A percentile compares a stretch with the other conserved stretches of the same genome.
Evolutionary conservation across 306 rosid species (phyloP).

Genomic region (Castanopsis chinensis): DNA sequence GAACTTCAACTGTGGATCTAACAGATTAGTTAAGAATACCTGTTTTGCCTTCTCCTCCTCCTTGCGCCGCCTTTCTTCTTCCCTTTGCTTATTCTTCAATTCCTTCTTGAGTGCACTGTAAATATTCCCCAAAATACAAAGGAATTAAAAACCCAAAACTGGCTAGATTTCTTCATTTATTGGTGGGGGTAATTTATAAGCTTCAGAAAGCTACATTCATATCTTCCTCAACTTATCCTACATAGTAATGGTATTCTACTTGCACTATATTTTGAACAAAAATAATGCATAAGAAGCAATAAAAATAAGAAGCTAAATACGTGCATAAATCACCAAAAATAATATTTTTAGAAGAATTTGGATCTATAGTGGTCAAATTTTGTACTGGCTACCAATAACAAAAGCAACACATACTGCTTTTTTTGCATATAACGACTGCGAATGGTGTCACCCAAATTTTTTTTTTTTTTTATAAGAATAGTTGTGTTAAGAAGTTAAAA

Average conservation of each 20-base stretch:
- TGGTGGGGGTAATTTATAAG: neutral
- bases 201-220: neutral
- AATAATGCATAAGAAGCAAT: neutral
- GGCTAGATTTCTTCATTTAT: neutral
- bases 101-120: constrained; percentile 78
- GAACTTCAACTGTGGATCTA: no score
- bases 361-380: neutral
- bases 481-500: no score
- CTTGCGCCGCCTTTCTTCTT: constrained; percentile 67
- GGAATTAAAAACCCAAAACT: neutral
- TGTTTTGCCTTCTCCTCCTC: constrained; percentile 77
- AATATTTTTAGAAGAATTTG: neutral
- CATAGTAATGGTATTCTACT: neutral
- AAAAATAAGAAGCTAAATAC: neutral
- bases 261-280: neutral
- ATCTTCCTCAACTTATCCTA: neutral
- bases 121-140: neutral
- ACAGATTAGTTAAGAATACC: constrained; percentile 24
- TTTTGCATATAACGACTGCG: neutral
- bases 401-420: neutral
- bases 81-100: constrained; percentile 61
- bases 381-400: neutral
- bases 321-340: neutral
- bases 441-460: neutral
- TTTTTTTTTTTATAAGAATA: neutral